Conservation (phyloP, 306 rosid species). For the Alnus rubra region DNA sequence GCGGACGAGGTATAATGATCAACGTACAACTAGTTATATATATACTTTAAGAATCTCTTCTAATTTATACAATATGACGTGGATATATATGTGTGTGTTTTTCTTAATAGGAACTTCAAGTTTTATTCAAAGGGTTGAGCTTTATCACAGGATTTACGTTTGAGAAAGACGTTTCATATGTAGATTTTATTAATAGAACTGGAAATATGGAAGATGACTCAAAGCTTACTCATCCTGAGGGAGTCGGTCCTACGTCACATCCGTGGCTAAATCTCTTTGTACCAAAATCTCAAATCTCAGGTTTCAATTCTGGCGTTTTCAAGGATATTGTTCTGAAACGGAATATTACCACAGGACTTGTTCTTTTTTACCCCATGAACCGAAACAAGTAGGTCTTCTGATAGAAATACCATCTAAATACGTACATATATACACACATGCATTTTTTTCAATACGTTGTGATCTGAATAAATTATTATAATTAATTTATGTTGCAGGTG, state of each 20-base stretch:
- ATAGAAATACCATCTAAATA: no score
- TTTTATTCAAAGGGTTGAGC: constrained; percentile 46
- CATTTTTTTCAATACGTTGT: no score
- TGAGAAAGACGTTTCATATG: constrained; percentile 61
- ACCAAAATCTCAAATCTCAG: constrained; percentile 61
- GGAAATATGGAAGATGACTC: constrained; percentile 45
- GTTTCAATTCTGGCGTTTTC: constrained; percentile 61
- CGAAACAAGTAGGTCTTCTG: constrained; percentile 67
- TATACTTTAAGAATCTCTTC: no score
- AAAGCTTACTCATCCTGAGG: constrained; percentile 55
- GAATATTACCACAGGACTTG: constrained; percentile 67
- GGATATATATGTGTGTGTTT: neutral
- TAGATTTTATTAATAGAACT: constrained; percentile 74
- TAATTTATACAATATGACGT: no score
- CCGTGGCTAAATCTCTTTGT: constrained; percentile 89
- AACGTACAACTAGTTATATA: no score
- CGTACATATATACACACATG: no score
- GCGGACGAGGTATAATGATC: constrained; percentile 50
- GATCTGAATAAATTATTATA: no score
- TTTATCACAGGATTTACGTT: constrained; percentile 60
- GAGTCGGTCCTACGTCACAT: neutral
- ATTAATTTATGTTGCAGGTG: constrained; percentile 45
- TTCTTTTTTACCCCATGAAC: constrained; percentile 79
- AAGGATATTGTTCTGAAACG: constrained; percentile 60
- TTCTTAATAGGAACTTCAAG: constrained; percentile 50